These are phyloP conservation scores for Nidularia sp. DNA, from an alignment of 768 basidiomycete species.

Conservation along the genomic window DNA sequence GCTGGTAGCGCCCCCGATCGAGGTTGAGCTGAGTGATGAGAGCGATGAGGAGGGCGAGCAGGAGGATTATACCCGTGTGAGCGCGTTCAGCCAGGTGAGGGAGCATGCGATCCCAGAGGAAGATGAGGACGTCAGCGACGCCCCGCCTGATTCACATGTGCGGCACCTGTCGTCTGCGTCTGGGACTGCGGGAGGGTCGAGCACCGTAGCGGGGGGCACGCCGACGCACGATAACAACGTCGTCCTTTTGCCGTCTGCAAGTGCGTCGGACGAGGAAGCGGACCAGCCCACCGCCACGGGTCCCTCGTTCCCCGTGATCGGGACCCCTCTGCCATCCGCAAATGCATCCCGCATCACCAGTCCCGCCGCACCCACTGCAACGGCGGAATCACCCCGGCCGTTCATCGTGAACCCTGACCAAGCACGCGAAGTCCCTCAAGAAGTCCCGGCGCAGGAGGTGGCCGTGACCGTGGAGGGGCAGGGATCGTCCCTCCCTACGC, in stretches of 20 bases:
- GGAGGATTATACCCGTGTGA: slow-evolving; percentile 30
- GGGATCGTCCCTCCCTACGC: neutral
- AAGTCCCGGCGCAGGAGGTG: neutral
- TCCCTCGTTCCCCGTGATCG: slow-evolving; percentile 21
- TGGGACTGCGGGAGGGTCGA: neutral
- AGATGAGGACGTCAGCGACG: slow-evolving; percentile 51
- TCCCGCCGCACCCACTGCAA: neutral
- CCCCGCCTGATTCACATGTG: neutral
- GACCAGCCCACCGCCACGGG: slow-evolving; percentile 32
- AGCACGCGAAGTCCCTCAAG: neutral
- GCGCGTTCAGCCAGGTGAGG: slow-evolving; percentile 23
- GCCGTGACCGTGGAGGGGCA: neutral
- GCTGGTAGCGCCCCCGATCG: slow-evolving; percentile 53
- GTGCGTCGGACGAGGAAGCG: slow-evolving; percentile 14
- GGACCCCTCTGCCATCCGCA: slow-evolving; percentile 9
- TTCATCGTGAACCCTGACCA: neutral
- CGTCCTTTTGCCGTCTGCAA: neutral
- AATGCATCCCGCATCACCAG: neutral
- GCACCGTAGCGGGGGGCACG: too few relatives aligned
- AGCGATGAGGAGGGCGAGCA: slow-evolving; percentile 57
- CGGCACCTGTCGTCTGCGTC: neutral
- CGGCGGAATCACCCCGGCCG: neutral
- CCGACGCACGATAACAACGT: too few relatives aligned
- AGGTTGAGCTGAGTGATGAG: slow-evolving; percentile 76
- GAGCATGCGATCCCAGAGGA: slow-evolving; percentile 66